A percentile compares a stretch with the other conserved stretches of the same genome.
phyloP scores from a whole-genome alignment of 192 early-diverging fungal genomes.

The Entophlyctis luteolus region DNA sequence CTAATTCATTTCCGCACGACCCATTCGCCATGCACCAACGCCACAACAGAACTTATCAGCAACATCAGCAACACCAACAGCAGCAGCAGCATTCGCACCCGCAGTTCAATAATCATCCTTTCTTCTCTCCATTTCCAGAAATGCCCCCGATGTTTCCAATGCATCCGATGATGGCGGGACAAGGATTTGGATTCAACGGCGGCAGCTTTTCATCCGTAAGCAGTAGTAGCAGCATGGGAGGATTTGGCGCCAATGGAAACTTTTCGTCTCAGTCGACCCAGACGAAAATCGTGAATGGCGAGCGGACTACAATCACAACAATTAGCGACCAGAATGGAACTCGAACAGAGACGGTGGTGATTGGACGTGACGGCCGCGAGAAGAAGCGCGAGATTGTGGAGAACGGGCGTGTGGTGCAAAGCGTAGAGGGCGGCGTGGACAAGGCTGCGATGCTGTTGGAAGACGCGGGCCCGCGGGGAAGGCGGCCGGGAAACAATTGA shows the following conservation, averaged over 20 bases:
- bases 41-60: neutral
- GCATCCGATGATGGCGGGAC: neutral
- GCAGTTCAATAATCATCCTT: conserved; percentile 1
- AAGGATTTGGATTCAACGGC: neutral
- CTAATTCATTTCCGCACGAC: neutral
- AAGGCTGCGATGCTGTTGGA: neutral
- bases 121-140: conserved; percentile 10
- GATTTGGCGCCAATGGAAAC: neutral
- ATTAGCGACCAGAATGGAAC: conserved; percentile 20
- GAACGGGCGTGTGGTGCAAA: conserved; percentile 13
- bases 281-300: conserved; percentile 27
- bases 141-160: neutral
- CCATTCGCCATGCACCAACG: neutral
- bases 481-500: neutral
- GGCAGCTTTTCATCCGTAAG: neutral
- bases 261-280: conserved; percentile 9
- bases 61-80: neutral
- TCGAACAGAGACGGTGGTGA: conserved; percentile 16
- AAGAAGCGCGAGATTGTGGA: conserved; percentile 24
- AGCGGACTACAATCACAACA: conserved; percentile 23
- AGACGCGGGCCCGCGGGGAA: neutral
- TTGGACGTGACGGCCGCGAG: conserved; percentile 14
- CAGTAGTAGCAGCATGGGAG: neutral
- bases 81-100: neutral
- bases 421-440: neutral